Evolutionary conservation across 148 eudicot species (phyloP), one percentile per base, ranked within the genome.

Genomic region (Fagopyrum homotropicum): DNA sequence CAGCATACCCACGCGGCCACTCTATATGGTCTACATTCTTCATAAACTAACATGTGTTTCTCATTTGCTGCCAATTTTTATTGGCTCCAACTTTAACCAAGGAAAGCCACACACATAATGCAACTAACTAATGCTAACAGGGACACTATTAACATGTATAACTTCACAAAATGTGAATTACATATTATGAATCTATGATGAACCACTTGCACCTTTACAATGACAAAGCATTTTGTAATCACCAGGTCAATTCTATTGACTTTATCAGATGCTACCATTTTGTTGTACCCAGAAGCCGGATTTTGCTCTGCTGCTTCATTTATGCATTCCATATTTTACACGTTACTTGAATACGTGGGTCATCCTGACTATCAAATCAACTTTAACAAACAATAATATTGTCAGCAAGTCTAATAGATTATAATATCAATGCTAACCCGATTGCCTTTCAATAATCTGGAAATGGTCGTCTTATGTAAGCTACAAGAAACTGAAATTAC

Each of bases 21-120:
- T 17, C 15, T 66, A 43, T 66, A 66, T 66, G 71, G 71, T 35
- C 45, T 14, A 66, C 45, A 66, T 66, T 66, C 40, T 60, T 40
- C 22, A 11, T 29, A 63, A 29, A 63, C 47, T 40, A 66, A 14
- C 71, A 40, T 66, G 71, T 66, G 71, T 15, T 66, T 40, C 71
- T 66, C 71, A 43, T 66, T 64, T 12, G 17, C 45, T 64, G 14
- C 11, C 69, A 64, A 9, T 30, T 35, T 35, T 35, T 35, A 35
- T 35, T 35, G 40, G 40, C 40, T 35, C 40, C 40, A 35, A 35
- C 40, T 35, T 35, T 35, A 35, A 35, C 40, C 40, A 35, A 22
- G 26, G 26, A 22, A 22, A 22, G 26, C 26, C 40, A 35, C 40
- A 1, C 40, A 35, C 40, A 35, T 35, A 35, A 35, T 35, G 40